Evolutionary conservation across 192 early-diverging fungal species (phyloP), one percentile per base, ranked within the genome.

Genomic region (Allomyces macrogynus): DNA sequence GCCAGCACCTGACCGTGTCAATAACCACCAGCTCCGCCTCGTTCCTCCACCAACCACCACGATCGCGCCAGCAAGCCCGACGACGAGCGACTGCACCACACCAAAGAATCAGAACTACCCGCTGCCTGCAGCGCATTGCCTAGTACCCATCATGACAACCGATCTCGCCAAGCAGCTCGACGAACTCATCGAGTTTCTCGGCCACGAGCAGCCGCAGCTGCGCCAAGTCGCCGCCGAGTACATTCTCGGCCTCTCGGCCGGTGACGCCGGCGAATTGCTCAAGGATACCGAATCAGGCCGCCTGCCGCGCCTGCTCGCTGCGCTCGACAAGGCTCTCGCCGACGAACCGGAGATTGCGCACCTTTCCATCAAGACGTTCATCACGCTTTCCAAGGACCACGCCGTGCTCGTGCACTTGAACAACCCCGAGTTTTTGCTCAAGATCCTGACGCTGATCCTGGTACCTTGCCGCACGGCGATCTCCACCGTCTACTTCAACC

Each of bases 321-420:
- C 89, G 44, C 72, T 81, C 69, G 81, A 81, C 61, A 88, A 90
- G 27, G 78, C 84, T 60, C 80, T 84, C 20, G 81, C 87, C 79
- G 43, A 73, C 40, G 43, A 63, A 23, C 11, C 16, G 8, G 62
- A 84, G 7, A 88, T 81, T 20, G 89, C 90, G 23, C 89, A 94
- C 72, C 85, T 89, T 67, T 89, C 90, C 1, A 69, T 92, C 61
- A 78, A 78, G 63, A 75, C 86, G 40, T 76, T 97, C 43, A 85
- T 97, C 62, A 97, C 95, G 75, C 71, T 95, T 43, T 85, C 88
- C 16, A 77, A 76, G 16, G 88, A 93, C 67, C 61, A 70, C 4
- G 71, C 71, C 25, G 69, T 89, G n/a, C 74, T 83, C 54, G 66
- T 68, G 7, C 75, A 80, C 67, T 76, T 97, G 64, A 78, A 86